Evolutionary conservation across 2,329 filamentous ascomycete genomes (phyloP).

Genomic region (Pseudogymnoascus verrucosus): DNA sequence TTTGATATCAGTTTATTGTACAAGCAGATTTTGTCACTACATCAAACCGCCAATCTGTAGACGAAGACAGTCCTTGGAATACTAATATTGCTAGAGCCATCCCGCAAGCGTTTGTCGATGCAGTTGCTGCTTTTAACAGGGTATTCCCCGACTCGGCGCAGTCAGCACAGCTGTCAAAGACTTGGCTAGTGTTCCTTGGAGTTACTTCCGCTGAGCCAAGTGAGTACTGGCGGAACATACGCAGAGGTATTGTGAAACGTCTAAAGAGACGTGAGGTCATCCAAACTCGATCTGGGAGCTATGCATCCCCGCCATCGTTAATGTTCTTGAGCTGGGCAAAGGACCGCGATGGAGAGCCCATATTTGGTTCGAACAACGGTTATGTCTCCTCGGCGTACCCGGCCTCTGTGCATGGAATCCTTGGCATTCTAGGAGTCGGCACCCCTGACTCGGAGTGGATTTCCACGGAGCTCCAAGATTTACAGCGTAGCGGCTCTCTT

Average conservation of each 20-base stretch:
- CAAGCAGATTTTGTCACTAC: conserved; percentile 23
- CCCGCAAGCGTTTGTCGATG: not conserved
- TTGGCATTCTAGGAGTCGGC: not conserved
- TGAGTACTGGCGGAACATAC: not conserved
- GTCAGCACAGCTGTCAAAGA: not conserved
- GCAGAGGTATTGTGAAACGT: not conserved
- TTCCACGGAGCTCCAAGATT: not conserved
- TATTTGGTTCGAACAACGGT: not conserved
- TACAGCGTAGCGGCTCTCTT: not conserved
- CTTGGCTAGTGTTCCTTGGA: not conserved
- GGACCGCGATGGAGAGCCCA: not conserved
- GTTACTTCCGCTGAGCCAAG: not conserved
- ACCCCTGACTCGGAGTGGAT: not conserved
- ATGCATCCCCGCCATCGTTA: not conserved
- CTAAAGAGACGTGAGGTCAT: not conserved
- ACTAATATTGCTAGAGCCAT: not conserved
- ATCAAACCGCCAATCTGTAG: conserved; percentile 19
- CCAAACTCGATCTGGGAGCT: not conserved
- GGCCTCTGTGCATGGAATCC: not conserved
- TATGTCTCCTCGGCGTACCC: not conserved
- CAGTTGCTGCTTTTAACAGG: not conserved
- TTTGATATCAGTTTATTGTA: conserved; percentile 17
- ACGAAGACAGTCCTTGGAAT: conserved; percentile 18
- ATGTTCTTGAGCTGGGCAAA: not conserved
- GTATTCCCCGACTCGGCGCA: not conserved